Evolutionary conservation across 2,329 filamentous ascomycete species (phyloP).

Genomic region (Dactylellina haptotyla): DNA sequence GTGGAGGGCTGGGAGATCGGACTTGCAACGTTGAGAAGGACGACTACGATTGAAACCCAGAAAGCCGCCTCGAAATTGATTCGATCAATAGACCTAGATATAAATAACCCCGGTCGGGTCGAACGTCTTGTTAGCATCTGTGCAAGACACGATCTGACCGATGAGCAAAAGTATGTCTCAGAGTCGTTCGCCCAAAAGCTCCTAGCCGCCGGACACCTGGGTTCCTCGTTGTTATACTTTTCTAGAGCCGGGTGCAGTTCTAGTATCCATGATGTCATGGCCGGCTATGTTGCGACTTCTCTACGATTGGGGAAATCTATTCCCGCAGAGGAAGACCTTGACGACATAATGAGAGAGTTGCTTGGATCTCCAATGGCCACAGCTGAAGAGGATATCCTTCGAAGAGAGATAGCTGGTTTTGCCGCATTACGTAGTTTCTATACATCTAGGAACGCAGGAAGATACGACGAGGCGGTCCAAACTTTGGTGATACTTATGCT

Average conservation of each 20-base stretch:
- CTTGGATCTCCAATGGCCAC: slow-evolving; percentile 32
- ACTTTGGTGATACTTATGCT: slow-evolving; percentile 38
- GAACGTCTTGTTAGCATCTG: slow-evolving; percentile 39
- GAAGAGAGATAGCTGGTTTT: slow-evolving; percentile 48
- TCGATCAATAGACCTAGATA: slow-evolving; percentile 29
- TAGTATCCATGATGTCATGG: slow-evolving; percentile 44
- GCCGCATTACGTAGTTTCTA: slow-evolving; percentile 49
- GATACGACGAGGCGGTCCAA: slow-evolving; percentile 31
- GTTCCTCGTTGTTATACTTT: slow-evolving; percentile 43
- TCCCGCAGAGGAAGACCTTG: slow-evolving; percentile 30
- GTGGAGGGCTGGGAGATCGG: slow-evolving; percentile 50
- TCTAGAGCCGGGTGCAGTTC: slow-evolving; percentile 37
- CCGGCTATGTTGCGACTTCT: slow-evolving; percentile 30
- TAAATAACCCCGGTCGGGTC: slow-evolving; percentile 24
- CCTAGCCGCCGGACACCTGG: slow-evolving; percentile 19
- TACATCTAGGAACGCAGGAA: slow-evolving; percentile 21
- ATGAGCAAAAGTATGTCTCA: slow-evolving; percentile 46
- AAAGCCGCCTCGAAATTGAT: slow-evolving; percentile 43
- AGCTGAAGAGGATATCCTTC: slow-evolving; percentile 42
- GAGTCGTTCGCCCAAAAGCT: slow-evolving; percentile 43
- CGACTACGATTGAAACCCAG: slow-evolving; percentile 26
- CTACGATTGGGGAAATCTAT: slow-evolving; percentile 21
- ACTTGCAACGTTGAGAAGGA: slow-evolving; percentile 37
- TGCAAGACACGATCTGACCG: slow-evolving; percentile 19
- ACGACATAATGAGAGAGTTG: slow-evolving; percentile 27